phyloP scores from a whole-genome alignment of 2,329 filamentous ascomycete species.

The Botrytis fabae region DNA sequence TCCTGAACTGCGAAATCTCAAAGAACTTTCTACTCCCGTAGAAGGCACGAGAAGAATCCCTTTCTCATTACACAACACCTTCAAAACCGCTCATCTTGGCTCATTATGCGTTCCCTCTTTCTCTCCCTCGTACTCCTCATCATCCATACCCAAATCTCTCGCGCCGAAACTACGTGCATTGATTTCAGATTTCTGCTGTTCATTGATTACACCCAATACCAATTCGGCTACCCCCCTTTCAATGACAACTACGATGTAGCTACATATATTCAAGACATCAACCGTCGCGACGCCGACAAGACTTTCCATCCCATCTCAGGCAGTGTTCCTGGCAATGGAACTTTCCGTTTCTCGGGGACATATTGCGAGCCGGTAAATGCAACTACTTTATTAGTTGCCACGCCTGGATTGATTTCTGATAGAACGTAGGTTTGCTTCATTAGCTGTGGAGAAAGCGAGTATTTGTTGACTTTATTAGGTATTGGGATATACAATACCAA shows the following conservation, averaged over 20 bases:
- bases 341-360: not conserved
- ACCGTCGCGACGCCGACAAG: not conserved
- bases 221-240: not conserved
- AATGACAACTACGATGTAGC: not conserved
- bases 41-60: not conserved
- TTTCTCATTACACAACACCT: not conserved
- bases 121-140: not conserved
- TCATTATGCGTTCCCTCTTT: not conserved
- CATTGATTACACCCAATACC: not conserved
- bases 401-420: not conserved
- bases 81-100: not conserved
- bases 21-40: not conserved
- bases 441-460: not conserved
- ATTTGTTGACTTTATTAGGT: not conserved
- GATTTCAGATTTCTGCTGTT: not conserved
- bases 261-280: not conserved
- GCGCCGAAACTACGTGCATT: not conserved
- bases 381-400: not conserved
- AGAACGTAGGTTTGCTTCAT: not conserved
- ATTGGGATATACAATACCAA: not conserved
- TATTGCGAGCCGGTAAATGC: not conserved
- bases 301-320: not conserved
- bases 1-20: not conserved
- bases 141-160: not conserved
- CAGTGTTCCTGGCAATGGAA: not conserved